Percentiles rank a stretch among this genome's conserved stretches.
Evolutionary conservation across 2,329 filamentous ascomycete genomes (phyloP).

Genomic region (Alternaria infectoria): DNA sequence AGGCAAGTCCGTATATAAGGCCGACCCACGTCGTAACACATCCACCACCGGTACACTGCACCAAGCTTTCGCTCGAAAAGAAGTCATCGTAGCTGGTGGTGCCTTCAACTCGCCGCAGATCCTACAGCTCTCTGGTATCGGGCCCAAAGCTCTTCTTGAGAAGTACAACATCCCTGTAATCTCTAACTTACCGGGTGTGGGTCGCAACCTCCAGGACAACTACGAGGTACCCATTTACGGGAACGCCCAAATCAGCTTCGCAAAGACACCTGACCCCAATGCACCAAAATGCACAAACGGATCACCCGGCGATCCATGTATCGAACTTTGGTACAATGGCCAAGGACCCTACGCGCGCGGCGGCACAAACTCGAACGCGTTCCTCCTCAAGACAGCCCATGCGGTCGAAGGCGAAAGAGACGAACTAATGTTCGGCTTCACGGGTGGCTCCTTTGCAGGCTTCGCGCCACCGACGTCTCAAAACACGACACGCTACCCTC

Average conservation of each 20-base stretch:
- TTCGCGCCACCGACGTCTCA: conserved; percentile 59
- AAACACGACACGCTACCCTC: conserved; percentile 31
- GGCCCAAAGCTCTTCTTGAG: conserved; percentile 59
- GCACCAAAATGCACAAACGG: conserved; percentile 25
- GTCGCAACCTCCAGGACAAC: conserved; percentile 32
- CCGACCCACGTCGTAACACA: conserved; percentile 47
- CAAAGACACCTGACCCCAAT: conserved; percentile 2
- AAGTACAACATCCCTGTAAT: conserved; percentile 60
- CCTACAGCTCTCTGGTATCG: conserved; percentile 67
- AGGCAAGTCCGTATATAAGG: conserved; percentile 51
- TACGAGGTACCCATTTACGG: conserved; percentile 61
- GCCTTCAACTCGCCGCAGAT: conserved; percentile 68
- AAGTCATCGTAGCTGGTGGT: conserved; percentile 46
- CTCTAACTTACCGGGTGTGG: conserved; percentile 53
- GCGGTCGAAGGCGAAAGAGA: conserved; percentile 57
- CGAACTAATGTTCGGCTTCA: conserved; percentile 57
- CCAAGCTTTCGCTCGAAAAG: conserved; percentile 26
- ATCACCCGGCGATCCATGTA: conserved; percentile 23
- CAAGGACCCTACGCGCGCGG: conserved; percentile 47
- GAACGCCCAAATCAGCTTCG: conserved; percentile 8
- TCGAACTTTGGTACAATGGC: conserved; percentile 24
- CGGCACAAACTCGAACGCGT: conserved; percentile 57
- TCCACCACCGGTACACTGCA: conserved; percentile 8
- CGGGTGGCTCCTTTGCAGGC: conserved; percentile 56
- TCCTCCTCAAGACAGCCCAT: conserved; percentile 50